A percentile compares a stretch with the other conserved stretches of the same genome.
phyloP scores from a whole-genome alignment of 2,329 filamentous ascomycete genomes.

The Incumbomyces lentus region DNA sequence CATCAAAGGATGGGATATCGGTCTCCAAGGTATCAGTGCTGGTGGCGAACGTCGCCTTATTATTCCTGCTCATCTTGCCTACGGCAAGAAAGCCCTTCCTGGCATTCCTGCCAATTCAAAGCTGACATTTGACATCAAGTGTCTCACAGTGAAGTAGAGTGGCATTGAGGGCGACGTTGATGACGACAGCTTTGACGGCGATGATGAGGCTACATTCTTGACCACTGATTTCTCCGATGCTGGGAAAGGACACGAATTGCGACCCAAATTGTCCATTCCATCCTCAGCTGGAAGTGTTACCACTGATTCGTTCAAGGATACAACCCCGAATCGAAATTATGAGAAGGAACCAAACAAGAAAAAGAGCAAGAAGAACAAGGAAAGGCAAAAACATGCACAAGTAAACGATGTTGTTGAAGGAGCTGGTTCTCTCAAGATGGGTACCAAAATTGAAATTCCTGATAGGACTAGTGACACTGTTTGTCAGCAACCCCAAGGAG shows the following conservation, averaged over 20 bases:
- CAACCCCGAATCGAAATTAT: background rate
- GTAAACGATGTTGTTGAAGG: too few relatives aligned
- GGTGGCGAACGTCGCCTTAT: slow-evolving; percentile 89
- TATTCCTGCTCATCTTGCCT: slow-evolving; percentile 77
- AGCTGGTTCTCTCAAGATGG: too few relatives aligned
- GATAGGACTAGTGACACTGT: too few relatives aligned
- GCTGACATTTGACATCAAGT: slow-evolving; percentile 83
- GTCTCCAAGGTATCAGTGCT: slow-evolving; percentile 80
- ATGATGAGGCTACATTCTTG: background rate
- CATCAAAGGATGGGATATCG: slow-evolving; percentile 98
- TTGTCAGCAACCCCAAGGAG: too few relatives aligned
- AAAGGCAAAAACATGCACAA: background rate
- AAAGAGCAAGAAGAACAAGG: background rate
- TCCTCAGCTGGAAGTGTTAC: background rate
- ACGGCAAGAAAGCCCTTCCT: slow-evolving; percentile 71
- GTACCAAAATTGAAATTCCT: too few relatives aligned
- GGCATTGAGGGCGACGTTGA: background rate
- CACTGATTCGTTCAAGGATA: background rate
- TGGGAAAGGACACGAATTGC: background rate
- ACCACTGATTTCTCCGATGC: background rate
- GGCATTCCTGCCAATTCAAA: slow-evolving; percentile 88
- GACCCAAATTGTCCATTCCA: background rate
- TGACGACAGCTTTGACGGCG: too few relatives aligned
- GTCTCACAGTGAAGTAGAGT: slow-evolving; percentile 37
- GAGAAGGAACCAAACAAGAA: background rate